Percentiles rank a stretch among this genome's conserved stretches.
Evolutionary conservation across 768 basidiomycete species (phyloP).

Genomic region (Leucosporidium yakuticum): DNA sequence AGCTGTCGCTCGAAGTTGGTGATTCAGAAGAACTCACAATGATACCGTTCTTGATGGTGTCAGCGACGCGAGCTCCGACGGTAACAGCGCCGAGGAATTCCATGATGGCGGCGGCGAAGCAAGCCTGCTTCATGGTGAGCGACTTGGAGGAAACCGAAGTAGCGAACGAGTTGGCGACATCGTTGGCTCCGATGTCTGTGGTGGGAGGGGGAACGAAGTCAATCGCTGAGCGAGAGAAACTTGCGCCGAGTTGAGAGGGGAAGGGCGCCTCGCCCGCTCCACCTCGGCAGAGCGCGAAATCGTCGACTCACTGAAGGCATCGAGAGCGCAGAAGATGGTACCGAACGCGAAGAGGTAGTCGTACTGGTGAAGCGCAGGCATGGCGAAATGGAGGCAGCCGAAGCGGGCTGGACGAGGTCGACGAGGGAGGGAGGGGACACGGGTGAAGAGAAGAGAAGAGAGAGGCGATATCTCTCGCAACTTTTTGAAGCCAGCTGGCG

Average conservation of each 20-base stretch:
- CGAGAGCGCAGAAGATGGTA: slow-evolving; percentile 42
- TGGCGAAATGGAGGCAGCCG: neutral
- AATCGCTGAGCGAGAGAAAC: neutral
- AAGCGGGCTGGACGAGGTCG: too few relatives aligned
- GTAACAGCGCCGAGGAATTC: slow-evolving; percentile 41
- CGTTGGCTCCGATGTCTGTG: slow-evolving; percentile 31
- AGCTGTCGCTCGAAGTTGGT: neutral
- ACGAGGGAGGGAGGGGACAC: too few relatives aligned
- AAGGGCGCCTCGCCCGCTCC: too few relatives aligned
- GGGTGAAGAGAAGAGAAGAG: too few relatives aligned
- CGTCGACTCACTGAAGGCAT: slow-evolving; percentile 44
- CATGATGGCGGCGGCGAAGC: slow-evolving; percentile 41
- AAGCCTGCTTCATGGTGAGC: slow-evolving; percentile 45
- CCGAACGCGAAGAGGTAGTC: slow-evolving; percentile 45
- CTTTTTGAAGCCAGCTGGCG: too few relatives aligned
- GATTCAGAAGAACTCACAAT: slow-evolving; percentile 32
- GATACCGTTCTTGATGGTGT: slow-evolving; percentile 50
- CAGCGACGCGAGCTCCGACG: slow-evolving; percentile 42
- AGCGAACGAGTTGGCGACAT: slow-evolving; percentile 45
- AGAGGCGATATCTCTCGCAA: too few relatives aligned
- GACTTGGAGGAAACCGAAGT: slow-evolving; percentile 46
- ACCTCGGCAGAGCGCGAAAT: too few relatives aligned
- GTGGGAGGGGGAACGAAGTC: neutral
- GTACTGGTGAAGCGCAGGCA: slow-evolving; percentile 33
- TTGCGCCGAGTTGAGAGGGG: slow-evolving; percentile 43